phyloP scores from a whole-genome alignment of 2,329 filamentous ascomycete genomes.

The Teratosphaeria pseudoeucalypti region DNA sequence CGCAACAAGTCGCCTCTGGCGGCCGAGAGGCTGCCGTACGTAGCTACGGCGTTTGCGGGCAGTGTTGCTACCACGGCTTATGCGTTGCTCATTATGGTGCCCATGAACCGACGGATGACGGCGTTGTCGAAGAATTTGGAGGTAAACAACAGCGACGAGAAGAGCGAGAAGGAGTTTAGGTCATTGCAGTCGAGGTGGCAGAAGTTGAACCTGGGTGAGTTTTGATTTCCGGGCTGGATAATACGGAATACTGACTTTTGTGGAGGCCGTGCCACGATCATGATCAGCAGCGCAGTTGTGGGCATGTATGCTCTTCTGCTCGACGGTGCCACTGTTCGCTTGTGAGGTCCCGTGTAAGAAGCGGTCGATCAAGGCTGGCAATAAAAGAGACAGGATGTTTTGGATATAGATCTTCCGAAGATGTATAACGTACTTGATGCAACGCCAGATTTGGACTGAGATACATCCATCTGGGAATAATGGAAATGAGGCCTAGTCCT shows the following conservation, averaged over 20 bases:
- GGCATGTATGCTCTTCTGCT: conserved; percentile 9
- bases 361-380: background rate
- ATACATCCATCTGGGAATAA: background rate
- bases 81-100: conserved; percentile 22
- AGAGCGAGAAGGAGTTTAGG: conserved; percentile 20
- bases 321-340: conserved; percentile 4
- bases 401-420: background rate
- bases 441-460: background rate
- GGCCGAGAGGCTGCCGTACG: conserved; percentile 16
- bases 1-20: conserved; percentile 12
- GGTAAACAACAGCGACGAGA: conserved; percentile 13
- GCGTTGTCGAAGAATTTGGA: conserved; percentile 14
- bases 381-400: background rate
- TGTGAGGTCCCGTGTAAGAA: conserved; percentile 27
- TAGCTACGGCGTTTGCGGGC: conserved; percentile 13
- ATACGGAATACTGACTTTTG: background rate
- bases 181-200: conserved; percentile 18
- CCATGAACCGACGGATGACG: conserved; percentile 22
- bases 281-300: conserved; percentile 8
- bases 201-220: conserved; percentile 19
- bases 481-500: background rate
- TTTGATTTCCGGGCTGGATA: background rate
- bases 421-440: background rate
- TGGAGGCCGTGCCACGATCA: conserved; percentile 1
- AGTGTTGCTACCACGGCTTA: conserved; percentile 21